Percentiles rank a stretch among this genome's conserved stretches.
phyloP scores from a whole-genome alignment of 2,329 filamentous ascomycete species.

The Clarireedia hainanense region DNA sequence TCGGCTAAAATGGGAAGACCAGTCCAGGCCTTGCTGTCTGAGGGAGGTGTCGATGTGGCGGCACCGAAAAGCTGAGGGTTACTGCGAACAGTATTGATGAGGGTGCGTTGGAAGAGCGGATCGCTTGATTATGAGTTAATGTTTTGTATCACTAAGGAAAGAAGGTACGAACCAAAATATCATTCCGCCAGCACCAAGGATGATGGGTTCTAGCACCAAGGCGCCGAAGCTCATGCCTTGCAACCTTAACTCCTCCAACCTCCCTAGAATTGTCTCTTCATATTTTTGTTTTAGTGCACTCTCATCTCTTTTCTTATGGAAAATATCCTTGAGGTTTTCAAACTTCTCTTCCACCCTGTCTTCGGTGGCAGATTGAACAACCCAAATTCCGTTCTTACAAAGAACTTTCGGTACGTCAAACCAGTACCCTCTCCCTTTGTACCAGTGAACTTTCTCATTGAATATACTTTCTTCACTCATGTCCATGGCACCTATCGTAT shows the following conservation, averaged over 20 bases:
- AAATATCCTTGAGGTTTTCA: conserved; percentile 46
- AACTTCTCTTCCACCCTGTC: conserved; percentile 15
- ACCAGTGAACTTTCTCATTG: conserved; percentile 84
- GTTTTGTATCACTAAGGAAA: neutral
- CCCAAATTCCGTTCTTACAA: conserved; percentile 59
- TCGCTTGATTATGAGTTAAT: conserved; percentile 43
- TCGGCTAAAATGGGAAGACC: conserved; percentile 77
- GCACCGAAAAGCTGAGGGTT: conserved; percentile 33
- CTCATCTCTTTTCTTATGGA: conserved; percentile 46
- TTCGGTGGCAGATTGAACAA: conserved; percentile 33
- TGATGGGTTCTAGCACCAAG: conserved; percentile 70
- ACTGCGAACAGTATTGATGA: conserved; percentile 59
- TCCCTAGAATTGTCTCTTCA: conserved; percentile 47
- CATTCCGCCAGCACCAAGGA: conserved; percentile 81
- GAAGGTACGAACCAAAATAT: conserved; percentile 55
- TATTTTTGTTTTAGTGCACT: conserved; percentile 45
- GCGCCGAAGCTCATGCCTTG: conserved; percentile 65
- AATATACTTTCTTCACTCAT: conserved; percentile 68
- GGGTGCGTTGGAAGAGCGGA: conserved; percentile 68
- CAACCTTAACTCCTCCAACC: conserved; percentile 42
- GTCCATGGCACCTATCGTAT: conserved; percentile 86
- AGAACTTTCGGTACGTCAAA: conserved; percentile 69
- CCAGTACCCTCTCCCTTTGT: conserved; percentile 71
- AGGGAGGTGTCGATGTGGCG: conserved; percentile 2
- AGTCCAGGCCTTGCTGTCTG: conserved; percentile 44